These are phyloP conservation scores for Microdochium trichocladiopsis DNA, from an alignment of 2,329 filamentous ascomycete genomes.

Conservation along the genomic window DNA sequence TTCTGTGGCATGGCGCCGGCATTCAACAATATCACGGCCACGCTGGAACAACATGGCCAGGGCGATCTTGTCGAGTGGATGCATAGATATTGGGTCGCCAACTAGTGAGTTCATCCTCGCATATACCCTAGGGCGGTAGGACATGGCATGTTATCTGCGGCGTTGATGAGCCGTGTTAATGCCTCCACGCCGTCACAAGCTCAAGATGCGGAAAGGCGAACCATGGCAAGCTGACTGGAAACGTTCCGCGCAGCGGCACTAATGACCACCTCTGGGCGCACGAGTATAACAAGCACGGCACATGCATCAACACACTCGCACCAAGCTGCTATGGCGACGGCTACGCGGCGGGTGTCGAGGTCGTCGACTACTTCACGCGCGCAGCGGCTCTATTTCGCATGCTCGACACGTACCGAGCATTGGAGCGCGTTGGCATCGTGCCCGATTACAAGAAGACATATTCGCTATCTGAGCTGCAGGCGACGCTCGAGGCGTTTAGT, in stretches of 20 bases:
- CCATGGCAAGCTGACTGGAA: too few relatives aligned
- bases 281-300: constrained; percentile 67
- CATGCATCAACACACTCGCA: constrained; percentile 63
- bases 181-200: too few relatives aligned
- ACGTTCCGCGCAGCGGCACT: constrained; percentile 17
- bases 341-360: constrained; percentile 31
- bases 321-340: constrained; percentile 56
- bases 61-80: constrained; percentile 28
- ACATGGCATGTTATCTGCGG: not conserved
- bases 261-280: constrained; percentile 55
- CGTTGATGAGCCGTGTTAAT: too few relatives aligned
- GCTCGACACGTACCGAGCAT: constrained; percentile 34
- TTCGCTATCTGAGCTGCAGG: constrained; percentile 31
- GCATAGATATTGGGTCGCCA: constrained; percentile 35
- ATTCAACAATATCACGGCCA: constrained; percentile 33
- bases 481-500: constrained; percentile 33
- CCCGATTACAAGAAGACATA: constrained; percentile 27
- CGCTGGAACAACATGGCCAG: constrained; percentile 31
- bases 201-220: too few relatives aligned
- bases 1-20: constrained; percentile 33
- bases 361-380: constrained; percentile 37
- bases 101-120: constrained; percentile 18
- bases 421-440: constrained; percentile 27
- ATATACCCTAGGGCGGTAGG: not conserved
- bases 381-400: constrained; percentile 31